Percentiles rank a stretch among this genome's conserved stretches.
Evolutionary conservation across 257 asterid species (phyloP).

Genomic region (Eustoma russellianum): DNA sequence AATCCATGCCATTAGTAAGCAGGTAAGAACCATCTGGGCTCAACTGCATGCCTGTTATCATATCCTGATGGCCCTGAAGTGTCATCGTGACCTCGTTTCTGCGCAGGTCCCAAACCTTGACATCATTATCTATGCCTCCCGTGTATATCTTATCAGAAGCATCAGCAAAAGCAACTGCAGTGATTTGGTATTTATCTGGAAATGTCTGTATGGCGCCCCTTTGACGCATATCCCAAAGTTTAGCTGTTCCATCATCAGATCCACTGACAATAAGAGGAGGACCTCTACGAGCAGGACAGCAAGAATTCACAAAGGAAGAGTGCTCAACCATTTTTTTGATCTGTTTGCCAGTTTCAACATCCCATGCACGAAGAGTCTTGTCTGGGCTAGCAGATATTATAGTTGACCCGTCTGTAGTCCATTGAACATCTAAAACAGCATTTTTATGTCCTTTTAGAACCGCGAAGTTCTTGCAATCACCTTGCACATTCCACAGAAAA

Average conservation of each 20-base stretch:
- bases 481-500: slow-evolving; percentile 75
- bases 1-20: slow-evolving; percentile 89
- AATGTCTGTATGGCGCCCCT: slow-evolving; percentile 93
- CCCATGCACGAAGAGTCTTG: slow-evolving; percentile 95
- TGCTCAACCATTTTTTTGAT: slow-evolving; percentile 93
- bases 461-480: slow-evolving; percentile 88
- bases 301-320: slow-evolving; percentile 79
- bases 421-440: slow-evolving; percentile 88
- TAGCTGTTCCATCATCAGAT: slow-evolving; percentile 96
- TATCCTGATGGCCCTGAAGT: slow-evolving; percentile 95
- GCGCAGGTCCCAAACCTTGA: slow-evolving; percentile 92
- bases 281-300: slow-evolving; percentile 88
- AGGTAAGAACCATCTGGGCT: slow-evolving; percentile 99
- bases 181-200: slow-evolving; percentile 93
- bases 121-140: slow-evolving; percentile 89
- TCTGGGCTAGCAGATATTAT: slow-evolving; percentile 91
- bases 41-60: slow-evolving; percentile 86
- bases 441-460: slow-evolving; percentile 93
- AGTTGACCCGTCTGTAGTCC: slow-evolving; percentile 86
- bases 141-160: slow-evolving; percentile 91
- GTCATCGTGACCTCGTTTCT: slow-evolving; percentile 86
- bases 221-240: slow-evolving; percentile 98
- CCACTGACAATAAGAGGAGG: slow-evolving; percentile 97
- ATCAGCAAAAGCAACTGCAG: slow-evolving; percentile 94
- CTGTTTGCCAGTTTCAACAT: slow-evolving; percentile 86